Conservation (phyloP, 148 eudicot genomes). For the Rhododendron vialii region DNA sequence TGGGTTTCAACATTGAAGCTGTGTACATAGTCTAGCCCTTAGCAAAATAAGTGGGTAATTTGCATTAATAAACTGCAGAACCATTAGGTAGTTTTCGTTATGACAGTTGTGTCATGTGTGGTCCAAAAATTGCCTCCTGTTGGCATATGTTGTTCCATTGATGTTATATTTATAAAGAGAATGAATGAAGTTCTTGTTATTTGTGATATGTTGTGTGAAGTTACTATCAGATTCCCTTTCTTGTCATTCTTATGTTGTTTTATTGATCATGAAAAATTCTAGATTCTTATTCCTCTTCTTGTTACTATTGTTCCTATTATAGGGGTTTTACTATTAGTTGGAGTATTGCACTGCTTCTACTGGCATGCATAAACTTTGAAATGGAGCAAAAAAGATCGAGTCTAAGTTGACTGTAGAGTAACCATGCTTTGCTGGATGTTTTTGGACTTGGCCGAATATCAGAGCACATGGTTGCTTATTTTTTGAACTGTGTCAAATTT, state of each 20-base stretch:
- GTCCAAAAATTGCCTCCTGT: neutral
- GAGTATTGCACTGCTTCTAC: neutral
- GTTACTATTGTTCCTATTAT: neutral
- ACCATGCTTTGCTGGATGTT: neutral
- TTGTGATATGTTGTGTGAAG: neutral
- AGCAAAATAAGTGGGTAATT: neutral
- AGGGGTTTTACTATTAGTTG: neutral
- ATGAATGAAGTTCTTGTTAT: neutral
- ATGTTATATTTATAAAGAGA: neutral
- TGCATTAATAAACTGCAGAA: slow-evolving; percentile 1
- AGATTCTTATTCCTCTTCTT: neutral
- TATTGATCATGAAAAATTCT: neutral
- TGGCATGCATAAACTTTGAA: neutral
- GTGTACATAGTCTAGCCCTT: neutral
- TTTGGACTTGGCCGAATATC: neutral
- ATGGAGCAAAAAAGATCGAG: no score
- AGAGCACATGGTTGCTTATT: neutral
- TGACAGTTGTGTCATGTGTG: neutral
- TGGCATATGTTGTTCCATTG: neutral
- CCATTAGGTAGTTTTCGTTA: neutral
- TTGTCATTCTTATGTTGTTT: neutral
- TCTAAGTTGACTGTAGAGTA: neutral
- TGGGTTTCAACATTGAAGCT: neutral
- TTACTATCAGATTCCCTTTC: neutral
- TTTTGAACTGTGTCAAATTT: neutral